Percentiles rank a stretch among this genome's conserved stretches.
These are phyloP conservation scores for Delitschia confertaspora DNA, from an alignment of 495 filamentous ascomycete genomes.

Conservation along the genomic window DNA sequence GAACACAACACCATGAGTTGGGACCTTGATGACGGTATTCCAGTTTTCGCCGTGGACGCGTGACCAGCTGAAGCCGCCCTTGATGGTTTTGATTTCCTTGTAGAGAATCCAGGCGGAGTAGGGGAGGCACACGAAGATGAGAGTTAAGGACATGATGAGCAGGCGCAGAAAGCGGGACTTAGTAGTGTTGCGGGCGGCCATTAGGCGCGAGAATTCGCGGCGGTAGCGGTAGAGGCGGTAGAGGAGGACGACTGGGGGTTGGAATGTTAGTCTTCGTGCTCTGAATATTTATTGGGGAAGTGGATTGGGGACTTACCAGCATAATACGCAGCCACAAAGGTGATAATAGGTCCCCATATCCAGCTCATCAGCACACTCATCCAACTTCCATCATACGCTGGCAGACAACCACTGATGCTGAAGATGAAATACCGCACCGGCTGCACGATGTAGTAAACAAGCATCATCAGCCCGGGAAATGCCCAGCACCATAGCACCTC, in stretches of 20 bases:
- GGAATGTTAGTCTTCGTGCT: constrained; percentile 8
- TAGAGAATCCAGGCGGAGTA: constrained; percentile 53
- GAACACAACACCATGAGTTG: constrained; percentile 45
- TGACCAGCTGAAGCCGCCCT: constrained; percentile 46
- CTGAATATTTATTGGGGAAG: constrained; percentile 2
- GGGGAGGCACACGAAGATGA: constrained; percentile 61
- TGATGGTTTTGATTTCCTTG: constrained; percentile 41
- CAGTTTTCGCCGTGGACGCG: constrained; percentile 49
- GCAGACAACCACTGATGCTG: constrained; percentile 63
- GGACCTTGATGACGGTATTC: constrained; percentile 53
- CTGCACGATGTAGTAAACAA: constrained; percentile 61
- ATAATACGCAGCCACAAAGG: constrained; percentile 54
- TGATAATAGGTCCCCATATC: constrained; percentile 59
- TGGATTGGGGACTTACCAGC: constrained; percentile 51
- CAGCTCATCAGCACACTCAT: constrained; percentile 54
- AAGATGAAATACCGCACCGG: constrained; percentile 62
- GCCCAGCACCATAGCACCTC: constrained; percentile 63
- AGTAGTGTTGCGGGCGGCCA: constrained; percentile 50
- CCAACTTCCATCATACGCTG: constrained; percentile 61
- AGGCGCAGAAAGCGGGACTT: constrained; percentile 70
- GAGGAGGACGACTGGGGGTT: constrained; percentile 48
- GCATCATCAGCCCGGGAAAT: constrained; percentile 55
- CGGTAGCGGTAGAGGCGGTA: constrained; percentile 60
- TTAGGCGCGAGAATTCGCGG: constrained; percentile 48
- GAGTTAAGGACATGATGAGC: constrained; percentile 59